Evolutionary conservation across 805 yeast genomes (phyloP).

Genomic region (Jamesozyma piceae): DNA sequence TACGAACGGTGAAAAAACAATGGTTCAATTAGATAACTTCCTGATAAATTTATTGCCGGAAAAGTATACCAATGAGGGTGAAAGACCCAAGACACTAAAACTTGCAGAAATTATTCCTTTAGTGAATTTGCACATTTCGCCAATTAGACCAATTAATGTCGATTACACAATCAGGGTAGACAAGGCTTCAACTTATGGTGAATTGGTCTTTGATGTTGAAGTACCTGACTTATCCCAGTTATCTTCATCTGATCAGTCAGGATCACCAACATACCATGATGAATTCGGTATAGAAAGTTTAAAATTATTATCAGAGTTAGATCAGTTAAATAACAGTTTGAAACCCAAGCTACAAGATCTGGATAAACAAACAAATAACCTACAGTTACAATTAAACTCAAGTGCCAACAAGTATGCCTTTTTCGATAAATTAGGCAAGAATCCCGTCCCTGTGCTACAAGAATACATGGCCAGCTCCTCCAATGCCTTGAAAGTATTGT

Average conservation of each 20-base stretch:
- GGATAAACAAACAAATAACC: constrained; percentile 35
- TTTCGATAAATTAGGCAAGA: constrained; percentile 59
- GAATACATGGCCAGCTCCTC: constrained; percentile 73
- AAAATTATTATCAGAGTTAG: constrained; percentile 21
- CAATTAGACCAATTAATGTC: constrained; percentile 70
- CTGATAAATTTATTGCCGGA: constrained; percentile 35
- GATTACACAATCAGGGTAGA: constrained; percentile 72
- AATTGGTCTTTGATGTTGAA: constrained; percentile 65
- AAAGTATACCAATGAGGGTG: background rate
- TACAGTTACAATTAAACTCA: constrained; percentile 43
- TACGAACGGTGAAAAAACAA: constrained; percentile 41
- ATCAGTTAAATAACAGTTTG: constrained; percentile 23
- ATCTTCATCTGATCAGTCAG: background rate
- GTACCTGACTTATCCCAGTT: constrained; percentile 34
- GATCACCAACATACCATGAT: constrained; percentile 6
- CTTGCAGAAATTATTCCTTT: constrained; percentile 43
- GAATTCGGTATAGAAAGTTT: constrained; percentile 26
- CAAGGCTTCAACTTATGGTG: constrained; percentile 71
- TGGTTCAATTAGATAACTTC: constrained; percentile 42
- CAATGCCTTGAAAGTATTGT: constrained; percentile 72
- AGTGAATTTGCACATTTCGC: constrained; percentile 50
- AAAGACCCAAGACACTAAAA: constrained; percentile 14
- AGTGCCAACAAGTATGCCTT: constrained; percentile 64
- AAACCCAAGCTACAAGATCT: constrained; percentile 36
- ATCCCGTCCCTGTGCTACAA: constrained; percentile 69